Evolutionary conservation across 2,329 filamentous ascomycete genomes (phyloP).

Genomic region (Ustulina deusta): DNA sequence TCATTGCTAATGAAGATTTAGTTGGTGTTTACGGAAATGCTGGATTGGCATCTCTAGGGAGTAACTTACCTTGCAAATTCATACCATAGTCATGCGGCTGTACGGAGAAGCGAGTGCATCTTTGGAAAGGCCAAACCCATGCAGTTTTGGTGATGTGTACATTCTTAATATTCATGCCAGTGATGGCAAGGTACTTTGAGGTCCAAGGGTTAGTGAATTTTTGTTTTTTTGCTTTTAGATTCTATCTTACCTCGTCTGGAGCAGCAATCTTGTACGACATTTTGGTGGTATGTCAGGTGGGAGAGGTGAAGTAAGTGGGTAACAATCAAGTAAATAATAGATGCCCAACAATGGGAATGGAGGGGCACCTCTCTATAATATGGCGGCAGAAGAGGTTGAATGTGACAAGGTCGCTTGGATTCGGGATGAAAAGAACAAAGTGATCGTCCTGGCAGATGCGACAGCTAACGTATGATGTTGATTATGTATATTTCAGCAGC

Average conservation of each 20-base stretch:
- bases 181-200: slow-evolving; percentile 86
- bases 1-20: slow-evolving; percentile 74
- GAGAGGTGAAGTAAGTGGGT: neutral
- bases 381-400: neutral
- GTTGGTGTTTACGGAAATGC: slow-evolving; percentile 16
- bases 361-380: neutral
- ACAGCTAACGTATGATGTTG: neutral
- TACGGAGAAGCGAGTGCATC: slow-evolving; percentile 69
- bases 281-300: slow-evolving; percentile 18
- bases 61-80: slow-evolving; percentile 69
- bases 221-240: too few species aligned
- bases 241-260: slow-evolving; percentile 71
- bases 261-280: slow-evolving; percentile 65
- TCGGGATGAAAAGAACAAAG: neutral
- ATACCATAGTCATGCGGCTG: slow-evolving; percentile 86
- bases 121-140: slow-evolving; percentile 78
- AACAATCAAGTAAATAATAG: neutral
- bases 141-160: slow-evolving; percentile 84
- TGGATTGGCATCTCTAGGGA: neutral
- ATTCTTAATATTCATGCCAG: slow-evolving; percentile 79
- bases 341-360: neutral
- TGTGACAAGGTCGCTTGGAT: neutral
- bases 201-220: slow-evolving; percentile 65
- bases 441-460: slow-evolving; percentile 3
- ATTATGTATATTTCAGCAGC: neutral